These are phyloP conservation scores for Epichloe amarillans DNA, from an alignment of 2,329 filamentous ascomycete genomes.

Conservation along the genomic window DNA sequence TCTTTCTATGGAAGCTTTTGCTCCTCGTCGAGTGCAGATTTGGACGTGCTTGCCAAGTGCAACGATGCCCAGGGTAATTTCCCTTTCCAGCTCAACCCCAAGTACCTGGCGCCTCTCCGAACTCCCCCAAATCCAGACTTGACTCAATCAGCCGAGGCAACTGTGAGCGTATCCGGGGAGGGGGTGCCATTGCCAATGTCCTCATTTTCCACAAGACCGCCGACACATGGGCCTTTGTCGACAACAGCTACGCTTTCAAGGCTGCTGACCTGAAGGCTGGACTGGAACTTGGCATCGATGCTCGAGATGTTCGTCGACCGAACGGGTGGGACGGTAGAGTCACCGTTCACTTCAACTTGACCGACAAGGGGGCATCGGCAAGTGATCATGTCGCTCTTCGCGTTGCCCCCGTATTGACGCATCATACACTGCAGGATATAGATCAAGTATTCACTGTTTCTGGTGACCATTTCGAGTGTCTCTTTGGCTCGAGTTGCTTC, in stretches of 20 bases:
- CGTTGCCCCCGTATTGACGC: constrained; percentile 24
- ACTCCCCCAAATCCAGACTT: constrained; percentile 15
- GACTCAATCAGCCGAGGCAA: constrained; percentile 7
- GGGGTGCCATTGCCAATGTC: constrained; percentile 9
- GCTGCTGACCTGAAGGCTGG: constrained; percentile 15
- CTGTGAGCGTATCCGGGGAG: constrained; percentile 7
- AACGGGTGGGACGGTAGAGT: constrained; percentile 17
- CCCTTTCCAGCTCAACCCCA: constrained; percentile 17
- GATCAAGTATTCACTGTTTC: constrained; percentile 13
- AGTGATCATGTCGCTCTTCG: constrained; percentile 19
- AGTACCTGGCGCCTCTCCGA: constrained; percentile 19
- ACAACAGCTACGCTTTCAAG: constrained; percentile 16
- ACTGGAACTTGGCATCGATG: constrained; percentile 23
- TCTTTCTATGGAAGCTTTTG: too few relatives aligned
- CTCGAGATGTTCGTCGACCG: constrained; percentile 14
- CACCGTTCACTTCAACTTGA: constrained; percentile 17
- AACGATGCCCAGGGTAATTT: constrained; percentile 23
- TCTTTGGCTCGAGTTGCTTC: too few relatives aligned
- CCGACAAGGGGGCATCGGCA: constrained; percentile 7
- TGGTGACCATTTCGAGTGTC: too few relatives aligned
- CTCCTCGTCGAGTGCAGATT: too few relatives aligned
- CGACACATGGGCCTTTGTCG: constrained; percentile 15
- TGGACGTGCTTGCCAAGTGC: constrained; percentile 14
- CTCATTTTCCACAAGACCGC: constrained; percentile 15
- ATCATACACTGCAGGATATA: constrained; percentile 22